Base-by-base conservation (phyloP, 2,329 filamentous ascomycete species). In the Pestalotiopsis sp. region DNA sequence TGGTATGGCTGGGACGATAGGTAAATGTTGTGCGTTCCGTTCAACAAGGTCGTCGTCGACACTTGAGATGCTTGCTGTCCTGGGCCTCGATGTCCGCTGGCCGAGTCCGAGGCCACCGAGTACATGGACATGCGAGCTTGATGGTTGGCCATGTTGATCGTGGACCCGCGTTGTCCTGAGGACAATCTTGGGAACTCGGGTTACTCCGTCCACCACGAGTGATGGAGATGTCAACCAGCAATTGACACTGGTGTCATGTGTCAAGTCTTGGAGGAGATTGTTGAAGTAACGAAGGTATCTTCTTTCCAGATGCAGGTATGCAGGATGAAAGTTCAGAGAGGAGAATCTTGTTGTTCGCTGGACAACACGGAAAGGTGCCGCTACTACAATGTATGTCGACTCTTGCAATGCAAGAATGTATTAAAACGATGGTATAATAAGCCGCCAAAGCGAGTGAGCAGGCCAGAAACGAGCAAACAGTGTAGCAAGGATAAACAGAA, bases 1-100 rank as follows among this genome's bases (percentile, higher is more conserved):
- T 87, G 87, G 79, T 97, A 96, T n/a, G 95, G 90, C 76, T 94
- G 90, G 38, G 90, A 91, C 3, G 92, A 90, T 62, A 93, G 88
- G 80, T 97, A 98, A 77, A 93, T 92, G 74, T 93, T 94, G 82
- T 99, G 96, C 60, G 98, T 87, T 68, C 93, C 90, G 82, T 98
- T 98, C 68, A 99, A 88, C 61, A 98, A 88, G 0, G 94, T 97
- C 1, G 95, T 97, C 2, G 95, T 97, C 6, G 95, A 97, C 67
- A 98, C 91, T 78, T 97, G 94, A 60, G 91, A 84, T 11, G 92
- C 87, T 76, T 93, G 89, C 75, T 91, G 90, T 67, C 89, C 89
- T 41, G 87, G 84, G 72, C 84, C 85, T 74, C 88, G 86, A 71
- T 83, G 81, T 57, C 86, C 85, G 64, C 86, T 86, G 70, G 88